phyloP scores from a whole-genome alignment of 1,284 basidiomycete species.

The Ganoderma lucidum region DNA sequence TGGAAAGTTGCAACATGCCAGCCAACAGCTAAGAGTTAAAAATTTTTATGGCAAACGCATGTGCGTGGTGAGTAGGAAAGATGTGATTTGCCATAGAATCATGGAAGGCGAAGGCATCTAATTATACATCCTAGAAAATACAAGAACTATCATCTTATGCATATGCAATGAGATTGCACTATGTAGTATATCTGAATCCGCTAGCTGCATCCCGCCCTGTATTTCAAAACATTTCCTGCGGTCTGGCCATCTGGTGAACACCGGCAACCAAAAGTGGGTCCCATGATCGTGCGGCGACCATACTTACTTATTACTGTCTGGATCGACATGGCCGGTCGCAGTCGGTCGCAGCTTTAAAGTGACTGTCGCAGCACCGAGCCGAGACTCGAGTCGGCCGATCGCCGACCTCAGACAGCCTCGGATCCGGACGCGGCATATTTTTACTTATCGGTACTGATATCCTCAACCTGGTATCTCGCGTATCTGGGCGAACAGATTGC shows the following conservation, averaged over 20 bases:
- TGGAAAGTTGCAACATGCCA: neutral
- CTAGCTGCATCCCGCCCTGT: too few relatives aligned
- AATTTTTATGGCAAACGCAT: too few relatives aligned
- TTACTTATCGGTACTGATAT: neutral
- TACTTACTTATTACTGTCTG: too few relatives aligned
- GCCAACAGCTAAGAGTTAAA: neutral
- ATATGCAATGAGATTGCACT: too few relatives aligned
- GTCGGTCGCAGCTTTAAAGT: neutral
- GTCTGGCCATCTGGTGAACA: neutral
- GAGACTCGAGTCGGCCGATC: neutral
- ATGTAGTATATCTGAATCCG: too few relatives aligned
- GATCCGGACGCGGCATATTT: neutral
- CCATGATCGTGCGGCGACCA: neutral
- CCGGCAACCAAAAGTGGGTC: neutral
- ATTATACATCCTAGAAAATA: neutral
- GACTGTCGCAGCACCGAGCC: neutral
- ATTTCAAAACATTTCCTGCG: neutral
- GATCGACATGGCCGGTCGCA: neutral
- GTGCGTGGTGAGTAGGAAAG: too few relatives aligned
- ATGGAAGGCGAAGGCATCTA: neutral
- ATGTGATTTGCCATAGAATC: too few relatives aligned
- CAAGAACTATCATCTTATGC: too few relatives aligned
- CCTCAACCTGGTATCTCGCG: neutral
- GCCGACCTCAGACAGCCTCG: too few relatives aligned
- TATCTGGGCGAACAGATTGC: neutral